Evolutionary conservation across 441 rosid genomes (phyloP).

Genomic region (Rhodomyrtus psidioides): DNA sequence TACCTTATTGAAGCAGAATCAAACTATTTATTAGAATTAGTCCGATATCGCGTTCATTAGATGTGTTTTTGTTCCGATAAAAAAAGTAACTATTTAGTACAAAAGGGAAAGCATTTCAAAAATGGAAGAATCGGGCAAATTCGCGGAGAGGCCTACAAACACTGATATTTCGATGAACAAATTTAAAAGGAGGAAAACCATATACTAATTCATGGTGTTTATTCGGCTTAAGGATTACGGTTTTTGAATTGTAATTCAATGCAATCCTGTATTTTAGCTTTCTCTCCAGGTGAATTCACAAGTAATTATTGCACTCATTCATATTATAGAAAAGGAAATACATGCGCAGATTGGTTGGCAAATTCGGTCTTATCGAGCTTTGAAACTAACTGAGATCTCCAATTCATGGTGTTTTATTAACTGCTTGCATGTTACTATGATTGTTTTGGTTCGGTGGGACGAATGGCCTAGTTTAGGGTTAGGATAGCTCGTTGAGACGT

Average conservation of each 20-base stretch:
- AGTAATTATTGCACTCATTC: not conserved
- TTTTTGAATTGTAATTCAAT: not conserved
- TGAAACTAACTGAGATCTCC: not conserved
- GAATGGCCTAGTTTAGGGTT: too few species aligned
- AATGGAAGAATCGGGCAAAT: not conserved
- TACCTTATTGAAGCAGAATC: not conserved
- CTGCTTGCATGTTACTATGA: too few species aligned
- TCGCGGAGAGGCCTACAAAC: not conserved
- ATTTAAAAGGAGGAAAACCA: not conserved
- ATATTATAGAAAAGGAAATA: not conserved
- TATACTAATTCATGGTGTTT: not conserved
- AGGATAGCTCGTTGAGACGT: too few species aligned
- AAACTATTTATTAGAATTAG: not conserved
- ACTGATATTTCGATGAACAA: not conserved
- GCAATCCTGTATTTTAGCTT: not conserved
- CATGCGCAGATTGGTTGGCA: not conserved
- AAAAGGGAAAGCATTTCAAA: not conserved
- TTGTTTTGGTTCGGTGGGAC: too few species aligned
- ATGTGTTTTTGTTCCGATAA: not conserved
- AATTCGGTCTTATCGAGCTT: not conserved
- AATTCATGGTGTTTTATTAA: too few species aligned
- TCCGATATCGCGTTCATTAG: not conserved
- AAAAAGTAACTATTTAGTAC: not conserved
- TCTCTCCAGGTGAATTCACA: not conserved
- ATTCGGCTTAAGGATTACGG: not conserved